Base-by-base conservation (phyloP, 2,329 filamentous ascomycete genomes). In the Colletotrichum chlorophyti region DNA sequence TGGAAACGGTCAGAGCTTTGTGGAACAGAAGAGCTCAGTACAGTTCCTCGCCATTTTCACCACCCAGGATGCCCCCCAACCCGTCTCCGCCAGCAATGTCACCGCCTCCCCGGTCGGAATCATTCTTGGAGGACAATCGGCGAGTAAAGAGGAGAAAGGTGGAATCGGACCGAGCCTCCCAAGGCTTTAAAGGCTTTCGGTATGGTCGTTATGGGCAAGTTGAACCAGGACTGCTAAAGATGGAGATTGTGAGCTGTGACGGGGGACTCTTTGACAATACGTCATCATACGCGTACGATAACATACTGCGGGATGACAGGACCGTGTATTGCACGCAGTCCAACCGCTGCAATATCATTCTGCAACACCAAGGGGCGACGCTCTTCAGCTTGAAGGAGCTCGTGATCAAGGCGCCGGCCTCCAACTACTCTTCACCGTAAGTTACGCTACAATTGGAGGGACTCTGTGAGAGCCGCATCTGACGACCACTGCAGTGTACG, bases 231-330 rank as follows among this genome's bases (percentile, higher is more conserved):
- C 83, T 85, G 63, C 77, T 97, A 67, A 88, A 83, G 61, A 92
- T 97, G 91, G 91, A 97, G 70, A 87, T 97, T 62, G 83, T 91
- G 45, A 95, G 89, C 78, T 97, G 93, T 69, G 93, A 97, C 71
- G 93, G 92, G 35, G 93, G 93, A 38, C 80, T 86, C 57, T 87
- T 82, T 67, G 80, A 83, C 47, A 87, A 89, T 61, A 84, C 88
- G 65, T 75, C 79, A 52, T 75, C 79, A 10, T 91, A 91, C 63
- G 83, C 83, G 11, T 86, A 89, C 17, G 91, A 93, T 65, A 97
- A 97, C 70, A 88, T 97, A 24, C 80, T 98, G 61, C 87, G 85
- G 65, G 88, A 93, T 70, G 91, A 98, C 72, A 81, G 82, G 57
- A 91, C 89, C 10, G 91, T 97, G 3, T 98, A 97, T 70, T 96